Evolutionary conservation across 2,329 filamentous ascomycete genomes (phyloP).

Genomic region (Xylaria sp.): DNA sequence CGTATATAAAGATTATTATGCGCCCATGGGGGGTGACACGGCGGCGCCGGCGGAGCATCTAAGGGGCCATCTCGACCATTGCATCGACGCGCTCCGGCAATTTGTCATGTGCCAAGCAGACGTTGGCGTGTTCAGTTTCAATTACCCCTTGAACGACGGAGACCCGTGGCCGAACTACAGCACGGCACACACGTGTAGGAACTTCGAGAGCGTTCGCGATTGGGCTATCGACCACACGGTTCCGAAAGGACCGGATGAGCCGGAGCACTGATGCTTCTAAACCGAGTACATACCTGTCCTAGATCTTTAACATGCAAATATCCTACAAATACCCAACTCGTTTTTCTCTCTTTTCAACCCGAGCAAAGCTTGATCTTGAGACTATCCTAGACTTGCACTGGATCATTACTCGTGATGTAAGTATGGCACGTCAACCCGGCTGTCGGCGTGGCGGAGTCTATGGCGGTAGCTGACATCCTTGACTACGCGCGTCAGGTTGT

Average conservation of each 20-base stretch:
- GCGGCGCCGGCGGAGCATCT: slow-evolving; percentile 46
- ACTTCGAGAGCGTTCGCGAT: slow-evolving; percentile 53
- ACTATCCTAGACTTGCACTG: neutral
- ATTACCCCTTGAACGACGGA: slow-evolving; percentile 48
- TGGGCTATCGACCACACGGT: slow-evolving; percentile 58
- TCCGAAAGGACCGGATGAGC: slow-evolving; percentile 34
- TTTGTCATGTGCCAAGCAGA: slow-evolving; percentile 60
- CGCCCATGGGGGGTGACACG: slow-evolving; percentile 51
- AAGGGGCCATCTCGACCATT: slow-evolving; percentile 54
- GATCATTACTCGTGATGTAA: neutral
- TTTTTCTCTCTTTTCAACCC: too few species aligned
- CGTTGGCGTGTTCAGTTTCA: slow-evolving; percentile 57
- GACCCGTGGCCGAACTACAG: slow-evolving; percentile 59
- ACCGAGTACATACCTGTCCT: neutral
- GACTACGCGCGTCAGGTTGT: too few species aligned
- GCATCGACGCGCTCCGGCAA: slow-evolving; percentile 55
- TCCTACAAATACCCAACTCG: too few species aligned
- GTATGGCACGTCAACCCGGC: neutral
- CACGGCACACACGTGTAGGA: slow-evolving; percentile 56
- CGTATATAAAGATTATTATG: slow-evolving; percentile 53
- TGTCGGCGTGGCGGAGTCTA: too few species aligned
- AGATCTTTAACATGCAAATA: neutral
- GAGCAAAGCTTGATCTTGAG: too few species aligned
- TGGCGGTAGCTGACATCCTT: too few species aligned
- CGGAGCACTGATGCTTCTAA: slow-evolving; percentile 31